Evolutionary conservation across 805 yeast species (phyloP).

Genomic region (Ogataea pini): DNA sequence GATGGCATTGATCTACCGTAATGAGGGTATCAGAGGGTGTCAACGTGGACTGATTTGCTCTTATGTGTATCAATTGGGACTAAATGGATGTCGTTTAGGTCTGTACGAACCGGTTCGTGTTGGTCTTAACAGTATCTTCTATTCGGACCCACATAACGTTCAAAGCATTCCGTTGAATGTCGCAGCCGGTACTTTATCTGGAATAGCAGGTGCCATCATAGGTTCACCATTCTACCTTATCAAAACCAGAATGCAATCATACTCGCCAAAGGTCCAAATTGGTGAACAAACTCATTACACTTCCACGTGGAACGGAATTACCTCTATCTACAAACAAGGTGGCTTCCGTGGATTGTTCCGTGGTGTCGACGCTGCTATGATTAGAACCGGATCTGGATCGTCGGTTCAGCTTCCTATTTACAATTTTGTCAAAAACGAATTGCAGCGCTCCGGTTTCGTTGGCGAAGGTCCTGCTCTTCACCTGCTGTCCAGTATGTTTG

Average conservation of each 20-base stretch:
- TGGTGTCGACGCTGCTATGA: slow-evolving; percentile 92
- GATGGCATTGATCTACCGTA: slow-evolving; percentile 61
- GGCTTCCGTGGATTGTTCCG: slow-evolving; percentile 80
- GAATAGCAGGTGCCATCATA: slow-evolving; percentile 82
- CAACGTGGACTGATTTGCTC: slow-evolving; percentile 92
- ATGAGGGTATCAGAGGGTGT: slow-evolving; percentile 84
- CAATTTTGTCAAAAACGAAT: slow-evolving; percentile 66
- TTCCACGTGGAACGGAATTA: slow-evolving; percentile 66
- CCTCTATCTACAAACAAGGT: slow-evolving; percentile 59
- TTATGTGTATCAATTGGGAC: slow-evolving; percentile 83
- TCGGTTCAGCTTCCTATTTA: slow-evolving; percentile 93
- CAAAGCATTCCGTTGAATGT: slow-evolving; percentile 65
- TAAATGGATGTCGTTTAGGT: slow-evolving; percentile 94
- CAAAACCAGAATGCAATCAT: slow-evolving; percentile 97
- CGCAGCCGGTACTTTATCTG: slow-evolving; percentile 77
- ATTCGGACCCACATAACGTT: slow-evolving; percentile 49
- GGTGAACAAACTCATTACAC: slow-evolving; percentile 93
- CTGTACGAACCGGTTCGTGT: slow-evolving; percentile 86
- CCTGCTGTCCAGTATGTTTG: slow-evolving; percentile 66
- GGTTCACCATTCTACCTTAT: slow-evolving; percentile 93
- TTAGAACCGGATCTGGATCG: slow-evolving; percentile 95
- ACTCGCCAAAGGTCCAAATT: slow-evolving; percentile 60
- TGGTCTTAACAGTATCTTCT: slow-evolving; percentile 52
- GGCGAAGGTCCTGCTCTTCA: slow-evolving; percentile 70
- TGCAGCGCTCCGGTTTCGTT: slow-evolving; percentile 54